These are phyloP conservation scores for Boletus coccyginus DNA, from an alignment of 768 basidiomycete genomes.

Conservation along the genomic window DNA sequence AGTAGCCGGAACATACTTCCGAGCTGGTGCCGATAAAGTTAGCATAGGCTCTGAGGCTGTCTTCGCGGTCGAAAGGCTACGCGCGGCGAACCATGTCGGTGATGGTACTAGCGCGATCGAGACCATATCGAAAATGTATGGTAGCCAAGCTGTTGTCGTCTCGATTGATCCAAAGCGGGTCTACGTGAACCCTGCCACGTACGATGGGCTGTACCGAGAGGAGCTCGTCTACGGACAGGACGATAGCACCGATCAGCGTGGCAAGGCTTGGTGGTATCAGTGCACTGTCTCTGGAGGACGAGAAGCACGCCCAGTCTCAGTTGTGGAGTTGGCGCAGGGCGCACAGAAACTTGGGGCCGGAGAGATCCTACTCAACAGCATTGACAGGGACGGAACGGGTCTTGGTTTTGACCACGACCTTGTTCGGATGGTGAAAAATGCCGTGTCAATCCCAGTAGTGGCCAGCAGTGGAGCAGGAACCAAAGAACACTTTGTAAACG, in stretches of 20 bases:
- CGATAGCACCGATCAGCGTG: slow-evolving; percentile 52
- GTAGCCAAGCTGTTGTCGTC: slow-evolving; percentile 96
- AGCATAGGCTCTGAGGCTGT: slow-evolving; percentile 97
- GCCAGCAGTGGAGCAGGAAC: slow-evolving; percentile 93
- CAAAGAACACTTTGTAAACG: slow-evolving; percentile 79
- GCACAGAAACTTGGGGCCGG: slow-evolving; percentile 92
- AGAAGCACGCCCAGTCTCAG: slow-evolving; percentile 78
- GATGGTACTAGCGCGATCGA: slow-evolving; percentile 88
- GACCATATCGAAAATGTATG: slow-evolving; percentile 86
- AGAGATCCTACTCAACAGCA: slow-evolving; percentile 92
- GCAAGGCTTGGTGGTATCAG: slow-evolving; percentile 96
- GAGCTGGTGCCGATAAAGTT: slow-evolving; percentile 97
- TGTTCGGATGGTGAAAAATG: slow-evolving; percentile 67
- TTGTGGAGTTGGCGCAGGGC: slow-evolving; percentile 85
- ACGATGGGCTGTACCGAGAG: slow-evolving; percentile 64
- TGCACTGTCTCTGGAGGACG: slow-evolving; percentile 96
- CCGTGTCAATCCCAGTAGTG: slow-evolving; percentile 87
- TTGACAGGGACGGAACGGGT: slow-evolving; percentile 94
- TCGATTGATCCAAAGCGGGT: slow-evolving; percentile 91
- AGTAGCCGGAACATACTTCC: slow-evolving; percentile 94
- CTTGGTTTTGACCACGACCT: slow-evolving; percentile 89
- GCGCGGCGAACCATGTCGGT: slow-evolving; percentile 43
- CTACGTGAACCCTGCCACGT: slow-evolving; percentile 64
- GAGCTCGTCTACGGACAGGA: slow-evolving; percentile 54
- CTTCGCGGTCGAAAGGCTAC: slow-evolving; percentile 83